These are phyloP conservation scores for Desmodesmus armatus DNA, from an alignment of 139 green algal genomes.

Conservation along the genomic window DNA sequence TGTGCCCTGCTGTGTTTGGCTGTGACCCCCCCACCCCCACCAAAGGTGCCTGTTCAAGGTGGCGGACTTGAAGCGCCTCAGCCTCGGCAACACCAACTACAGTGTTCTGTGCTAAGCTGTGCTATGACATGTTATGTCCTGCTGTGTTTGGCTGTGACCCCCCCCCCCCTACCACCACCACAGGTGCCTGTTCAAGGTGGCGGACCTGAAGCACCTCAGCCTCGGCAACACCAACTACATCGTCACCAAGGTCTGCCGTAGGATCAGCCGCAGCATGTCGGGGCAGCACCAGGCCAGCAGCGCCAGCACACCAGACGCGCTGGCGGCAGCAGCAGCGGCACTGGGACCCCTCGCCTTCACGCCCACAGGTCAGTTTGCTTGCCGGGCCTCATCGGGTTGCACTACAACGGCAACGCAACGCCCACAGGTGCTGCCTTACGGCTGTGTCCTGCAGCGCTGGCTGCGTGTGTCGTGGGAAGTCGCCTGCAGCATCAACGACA, in stretches of 20 bases:
- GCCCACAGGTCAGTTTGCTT: not conserved
- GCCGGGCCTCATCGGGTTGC: too few species aligned
- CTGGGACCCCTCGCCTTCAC: not conserved
- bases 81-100: slow-evolving; percentile 36
- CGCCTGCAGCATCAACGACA: too few species aligned
- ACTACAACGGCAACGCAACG: too few species aligned
- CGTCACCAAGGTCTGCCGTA: slow-evolving; percentile 8
- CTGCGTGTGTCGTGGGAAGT: too few species aligned
- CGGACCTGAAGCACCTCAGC: slow-evolving; percentile 36
- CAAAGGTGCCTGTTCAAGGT: slow-evolving; percentile 52
- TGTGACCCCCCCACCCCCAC: too few species aligned
- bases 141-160: too few species aligned
- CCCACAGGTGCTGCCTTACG: too few species aligned
- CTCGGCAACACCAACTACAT: slow-evolving; percentile 40
- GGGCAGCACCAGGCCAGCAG: not conserved
- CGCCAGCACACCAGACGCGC: not conserved
- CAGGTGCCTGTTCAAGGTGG: slow-evolving; percentile 51
- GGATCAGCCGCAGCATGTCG: slow-evolving; percentile 27
- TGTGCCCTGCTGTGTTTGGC: not conserved
- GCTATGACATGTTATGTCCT: not conserved
- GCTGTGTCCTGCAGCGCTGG: too few species aligned
- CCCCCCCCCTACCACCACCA: not conserved
- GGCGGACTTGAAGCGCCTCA: slow-evolving; percentile 35
- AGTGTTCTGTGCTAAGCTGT: not conserved
- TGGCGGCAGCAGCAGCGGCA: slow-evolving; percentile 23